phyloP scores from a whole-genome alignment of 169 alveolate genomes.

The Eimeria falciformis region DNA sequence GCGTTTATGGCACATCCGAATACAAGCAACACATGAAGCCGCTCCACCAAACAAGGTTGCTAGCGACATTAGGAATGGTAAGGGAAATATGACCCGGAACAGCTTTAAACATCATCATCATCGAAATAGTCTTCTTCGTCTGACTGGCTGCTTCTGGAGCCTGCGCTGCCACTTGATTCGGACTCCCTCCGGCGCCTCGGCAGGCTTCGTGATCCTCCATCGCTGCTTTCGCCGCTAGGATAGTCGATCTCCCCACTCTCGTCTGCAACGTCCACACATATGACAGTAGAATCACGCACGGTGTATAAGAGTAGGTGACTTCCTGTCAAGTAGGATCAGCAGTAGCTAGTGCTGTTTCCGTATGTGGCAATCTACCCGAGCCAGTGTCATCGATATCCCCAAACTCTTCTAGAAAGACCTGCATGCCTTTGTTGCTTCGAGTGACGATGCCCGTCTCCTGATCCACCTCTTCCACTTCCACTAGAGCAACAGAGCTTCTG shows the following conservation, averaged over 20 bases:
- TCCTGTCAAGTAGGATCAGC: not conserved
- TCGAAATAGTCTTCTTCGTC: not conserved
- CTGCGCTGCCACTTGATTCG: too few relatives aligned
- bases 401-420: constrained; percentile 8
- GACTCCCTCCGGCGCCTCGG: too few relatives aligned
- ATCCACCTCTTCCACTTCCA: constrained; percentile 52
- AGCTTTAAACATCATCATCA: not conserved
- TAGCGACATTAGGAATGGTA: too few relatives aligned
- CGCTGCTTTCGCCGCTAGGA: not conserved
- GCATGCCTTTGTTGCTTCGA: not conserved
- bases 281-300: not conserved
- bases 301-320: too few relatives aligned
- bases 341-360: not conserved
- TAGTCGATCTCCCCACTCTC: not conserved
- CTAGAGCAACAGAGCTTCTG: constrained; percentile 14
- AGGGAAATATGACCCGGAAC: too few relatives aligned
- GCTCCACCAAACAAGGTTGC: too few relatives aligned
- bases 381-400: constrained; percentile 43
- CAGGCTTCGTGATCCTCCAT: too few relatives aligned
- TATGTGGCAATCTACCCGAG: not conserved
- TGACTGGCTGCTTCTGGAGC: too few relatives aligned
- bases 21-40: too few relatives aligned
- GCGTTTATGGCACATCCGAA: too few relatives aligned
- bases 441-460: constrained; percentile 5
- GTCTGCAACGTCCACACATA: not conserved